Evolutionary conservation across 257 asterid genomes (phyloP).

Genomic region (Salvia splendens): DNA sequence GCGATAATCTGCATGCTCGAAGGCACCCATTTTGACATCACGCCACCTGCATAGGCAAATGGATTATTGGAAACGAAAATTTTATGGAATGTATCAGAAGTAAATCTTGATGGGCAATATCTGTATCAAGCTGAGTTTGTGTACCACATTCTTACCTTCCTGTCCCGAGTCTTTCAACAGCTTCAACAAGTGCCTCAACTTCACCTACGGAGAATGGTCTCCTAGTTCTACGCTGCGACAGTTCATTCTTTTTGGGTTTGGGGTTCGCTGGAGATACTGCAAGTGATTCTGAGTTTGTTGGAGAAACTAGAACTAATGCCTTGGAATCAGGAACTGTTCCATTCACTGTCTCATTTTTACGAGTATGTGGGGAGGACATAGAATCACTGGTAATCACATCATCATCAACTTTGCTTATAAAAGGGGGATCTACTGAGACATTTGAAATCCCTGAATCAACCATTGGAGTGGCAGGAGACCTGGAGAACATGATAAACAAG

Average conservation of each 20-base stretch:
- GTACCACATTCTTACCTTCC: slow-evolving; percentile 61
- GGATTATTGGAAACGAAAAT: not conserved
- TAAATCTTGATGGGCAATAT: not conserved
- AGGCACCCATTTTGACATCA: slow-evolving; percentile 86
- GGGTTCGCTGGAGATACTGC: slow-evolving; percentile 55
- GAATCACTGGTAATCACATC: slow-evolving; percentile 35
- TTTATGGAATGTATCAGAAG: not conserved
- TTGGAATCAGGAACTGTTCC: slow-evolving; percentile 46
- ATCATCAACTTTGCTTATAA: slow-evolving; percentile 42
- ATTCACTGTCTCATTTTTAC: slow-evolving; percentile 37
- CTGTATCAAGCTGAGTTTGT: not conserved
- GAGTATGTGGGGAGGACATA: slow-evolving; percentile 41
- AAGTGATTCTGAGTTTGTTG: slow-evolving; percentile 53
- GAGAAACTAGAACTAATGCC: slow-evolving; percentile 57
- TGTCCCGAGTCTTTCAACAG: slow-evolving; percentile 90
- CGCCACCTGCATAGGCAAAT: slow-evolving; percentile 78
- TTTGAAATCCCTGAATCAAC: slow-evolving; percentile 55
- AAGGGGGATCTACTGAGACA: slow-evolving; percentile 42
- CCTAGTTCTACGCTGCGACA: slow-evolving; percentile 85
- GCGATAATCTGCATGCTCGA: slow-evolving; percentile 87
- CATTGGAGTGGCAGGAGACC: slow-evolving; percentile 56
- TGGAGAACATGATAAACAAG: slow-evolving; percentile 34
- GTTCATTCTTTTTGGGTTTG: slow-evolving; percentile 61
- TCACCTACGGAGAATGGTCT: slow-evolving; percentile 89
- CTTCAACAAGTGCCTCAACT: slow-evolving; percentile 94